Conservation (phyloP, 2,329 filamentous ascomycete species). For the Oidium heveae region DNA sequence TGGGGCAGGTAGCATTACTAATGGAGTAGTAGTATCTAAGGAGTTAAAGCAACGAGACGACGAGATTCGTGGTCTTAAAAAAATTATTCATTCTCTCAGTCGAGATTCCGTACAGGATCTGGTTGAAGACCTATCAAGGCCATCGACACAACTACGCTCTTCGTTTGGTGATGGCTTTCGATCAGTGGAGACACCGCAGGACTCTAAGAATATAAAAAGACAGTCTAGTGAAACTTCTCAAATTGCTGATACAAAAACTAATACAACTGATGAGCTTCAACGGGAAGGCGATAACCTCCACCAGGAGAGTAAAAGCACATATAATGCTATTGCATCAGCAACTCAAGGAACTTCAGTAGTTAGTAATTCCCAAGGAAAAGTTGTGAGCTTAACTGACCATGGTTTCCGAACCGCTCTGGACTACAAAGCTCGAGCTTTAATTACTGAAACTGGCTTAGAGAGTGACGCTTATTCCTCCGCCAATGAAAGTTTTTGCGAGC, state of each 20-base stretch:
- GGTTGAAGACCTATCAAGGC: constrained; percentile 10
- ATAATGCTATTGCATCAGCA: constrained; percentile 10
- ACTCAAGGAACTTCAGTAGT: constrained; percentile 27
- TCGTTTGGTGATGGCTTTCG: constrained; percentile 21
- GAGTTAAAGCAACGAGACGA: constrained; percentile 79
- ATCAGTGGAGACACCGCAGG: constrained; percentile 28
- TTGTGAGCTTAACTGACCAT: constrained; percentile 27
- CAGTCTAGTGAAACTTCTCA: constrained; percentile 58
- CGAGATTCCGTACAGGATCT: constrained; percentile 30
- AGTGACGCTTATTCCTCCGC: constrained; percentile 43
- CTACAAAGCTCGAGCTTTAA: constrained; percentile 21
- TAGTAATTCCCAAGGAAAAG: constrained; percentile 40
- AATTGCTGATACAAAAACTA: constrained; percentile 44
- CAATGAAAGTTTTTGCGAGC: constrained; percentile 56
- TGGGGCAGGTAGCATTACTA: constrained; percentile 23
- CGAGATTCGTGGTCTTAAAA: constrained; percentile 88
- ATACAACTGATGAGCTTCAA: constrained; percentile 64
- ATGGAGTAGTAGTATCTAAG: constrained; percentile 21
- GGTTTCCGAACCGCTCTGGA: constrained; percentile 22
- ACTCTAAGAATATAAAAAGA: constrained; percentile 47
- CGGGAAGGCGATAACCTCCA: constrained; percentile 49
- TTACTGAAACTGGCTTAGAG: constrained; percentile 43
- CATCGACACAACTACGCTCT: constrained; percentile 8
- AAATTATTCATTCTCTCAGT: constrained; percentile 89
- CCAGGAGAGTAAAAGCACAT: constrained; percentile 19